Conservation (phyloP, 176 grass and related monocot species). For the Eragrostis curvula region DNA sequence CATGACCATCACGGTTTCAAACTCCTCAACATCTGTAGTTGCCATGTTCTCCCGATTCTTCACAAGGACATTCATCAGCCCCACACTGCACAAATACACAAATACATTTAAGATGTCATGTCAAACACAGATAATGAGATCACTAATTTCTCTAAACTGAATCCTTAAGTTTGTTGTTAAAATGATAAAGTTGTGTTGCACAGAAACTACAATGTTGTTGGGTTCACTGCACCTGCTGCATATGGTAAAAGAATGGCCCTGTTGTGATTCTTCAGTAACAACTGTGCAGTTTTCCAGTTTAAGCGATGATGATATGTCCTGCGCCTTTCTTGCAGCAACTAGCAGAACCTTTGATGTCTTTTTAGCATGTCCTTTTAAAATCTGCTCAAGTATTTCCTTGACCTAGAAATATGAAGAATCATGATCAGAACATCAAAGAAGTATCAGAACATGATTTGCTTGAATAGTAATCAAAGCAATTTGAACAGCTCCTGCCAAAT, state of each 20-base stretch:
- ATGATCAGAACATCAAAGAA: slow-evolving; percentile 24
- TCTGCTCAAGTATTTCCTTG: slow-evolving; percentile 65
- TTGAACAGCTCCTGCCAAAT: slow-evolving; percentile 10
- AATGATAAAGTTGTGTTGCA: neutral
- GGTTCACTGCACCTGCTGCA: slow-evolving; percentile 52
- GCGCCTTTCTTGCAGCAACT: slow-evolving; percentile 43
- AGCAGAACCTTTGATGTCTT: slow-evolving; percentile 68
- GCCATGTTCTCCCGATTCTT: slow-evolving; percentile 58
- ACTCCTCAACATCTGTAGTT: slow-evolving; percentile 47
- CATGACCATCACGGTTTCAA: slow-evolving; percentile 58
- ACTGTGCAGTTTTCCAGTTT: slow-evolving; percentile 55
- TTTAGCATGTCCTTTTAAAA: slow-evolving; percentile 31
- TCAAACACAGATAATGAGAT: neutral
- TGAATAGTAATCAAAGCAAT: neutral
- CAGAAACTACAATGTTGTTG: neutral
- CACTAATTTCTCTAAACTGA: slow-evolving; percentile 11
- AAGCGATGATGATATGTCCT: slow-evolving; percentile 42
- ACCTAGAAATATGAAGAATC: slow-evolving; percentile 54
- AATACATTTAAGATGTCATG: neutral
- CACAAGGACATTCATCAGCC: slow-evolving; percentile 61
- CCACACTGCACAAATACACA: slow-evolving; percentile 59
- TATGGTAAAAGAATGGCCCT: slow-evolving; percentile 55
- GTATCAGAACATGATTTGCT: neutral
- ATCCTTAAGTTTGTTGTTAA: neutral
- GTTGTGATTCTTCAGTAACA: slow-evolving; percentile 44